A percentile compares a stretch with the other conserved stretches of the same genome.
Evolutionary conservation across 768 basidiomycete genomes (phyloP).

Genomic region (Mycena rebaudengoi): DNA sequence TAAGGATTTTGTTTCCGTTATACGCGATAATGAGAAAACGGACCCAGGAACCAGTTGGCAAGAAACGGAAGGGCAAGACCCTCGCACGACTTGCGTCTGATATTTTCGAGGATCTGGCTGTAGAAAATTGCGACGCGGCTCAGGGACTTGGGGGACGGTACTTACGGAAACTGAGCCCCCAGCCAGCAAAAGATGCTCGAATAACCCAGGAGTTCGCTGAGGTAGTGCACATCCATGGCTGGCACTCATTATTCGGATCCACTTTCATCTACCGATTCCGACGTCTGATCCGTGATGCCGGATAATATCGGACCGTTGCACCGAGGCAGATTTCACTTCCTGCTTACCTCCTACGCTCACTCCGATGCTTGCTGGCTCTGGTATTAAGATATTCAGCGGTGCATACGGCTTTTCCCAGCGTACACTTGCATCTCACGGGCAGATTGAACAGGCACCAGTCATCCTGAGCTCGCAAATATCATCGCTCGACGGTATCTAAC

Average conservation of each 20-base stretch:
- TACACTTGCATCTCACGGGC: no score
- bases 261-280: no score
- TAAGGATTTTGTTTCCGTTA: conserved; percentile 16
- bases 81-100: conserved; percentile 78
- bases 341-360: no score
- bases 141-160: conserved; percentile 26
- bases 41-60: conserved; percentile 91
- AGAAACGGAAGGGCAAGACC: conserved; percentile 94
- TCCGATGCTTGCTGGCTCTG: conserved; percentile 59
- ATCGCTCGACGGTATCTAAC: conserved; percentile 85
- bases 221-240: conserved; percentile 19
- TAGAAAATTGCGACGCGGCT: neutral
- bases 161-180: conserved; percentile 89
- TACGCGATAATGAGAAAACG: conserved; percentile 31
- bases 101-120: conserved; percentile 89
- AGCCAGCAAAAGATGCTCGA: conserved; percentile 83
- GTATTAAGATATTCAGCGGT: conserved; percentile 68
- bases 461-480: conserved; percentile 93
- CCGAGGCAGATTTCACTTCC: no score
- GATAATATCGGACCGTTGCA: no score
- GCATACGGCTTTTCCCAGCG: no score
- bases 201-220: conserved; percentile 77
- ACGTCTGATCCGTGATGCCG: no score
- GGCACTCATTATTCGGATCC: no score
- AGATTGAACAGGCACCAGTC: conserved; percentile 83